Percentiles rank a stretch among this genome's conserved stretches.
These are phyloP conservation scores for Cryptococcus floricola DNA, from an alignment of 1,284 basidiomycete genomes.

Conservation along the genomic window DNA sequence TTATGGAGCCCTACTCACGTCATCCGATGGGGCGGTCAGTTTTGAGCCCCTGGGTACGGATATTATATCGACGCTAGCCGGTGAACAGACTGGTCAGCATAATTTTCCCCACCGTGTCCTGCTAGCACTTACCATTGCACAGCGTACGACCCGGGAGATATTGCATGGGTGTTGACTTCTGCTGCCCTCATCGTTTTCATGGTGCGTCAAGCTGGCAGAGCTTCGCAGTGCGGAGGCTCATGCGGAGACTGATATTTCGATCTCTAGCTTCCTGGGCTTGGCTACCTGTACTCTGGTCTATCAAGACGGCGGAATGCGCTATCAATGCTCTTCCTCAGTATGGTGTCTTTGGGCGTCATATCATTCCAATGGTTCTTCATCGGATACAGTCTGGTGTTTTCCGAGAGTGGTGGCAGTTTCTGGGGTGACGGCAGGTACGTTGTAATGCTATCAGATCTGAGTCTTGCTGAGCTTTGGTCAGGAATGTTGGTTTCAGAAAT, in stretches of 20 bases:
- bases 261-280: constrained; percentile 56
- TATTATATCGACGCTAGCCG: constrained; percentile 27
- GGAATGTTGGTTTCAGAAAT: constrained; percentile 56
- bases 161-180: constrained; percentile 74
- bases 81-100: constrained; percentile 12
- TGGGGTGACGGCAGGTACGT: constrained; percentile 58
- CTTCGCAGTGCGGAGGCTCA: neutral
- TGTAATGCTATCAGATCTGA: neutral
- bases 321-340: constrained; percentile 53
- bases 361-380: constrained; percentile 84
- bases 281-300: constrained; percentile 85
- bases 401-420: constrained; percentile 59
- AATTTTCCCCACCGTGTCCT: neutral
- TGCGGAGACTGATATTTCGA: no score
- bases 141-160: constrained; percentile 70
- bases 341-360: constrained; percentile 68
- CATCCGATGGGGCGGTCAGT: constrained; percentile 17
- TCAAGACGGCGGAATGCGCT: constrained; percentile 63
- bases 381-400: constrained; percentile 80
- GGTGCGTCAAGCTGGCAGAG: constrained; percentile 23
- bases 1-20: constrained; percentile 14
- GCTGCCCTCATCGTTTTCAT: constrained; percentile 69
- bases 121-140: neutral
- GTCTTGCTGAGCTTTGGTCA: constrained; percentile 7
- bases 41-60: constrained; percentile 30